These are phyloP conservation scores for Elsinoe batatas DNA, from an alignment of 2,329 filamentous ascomycete genomes.

Conservation along the genomic window DNA sequence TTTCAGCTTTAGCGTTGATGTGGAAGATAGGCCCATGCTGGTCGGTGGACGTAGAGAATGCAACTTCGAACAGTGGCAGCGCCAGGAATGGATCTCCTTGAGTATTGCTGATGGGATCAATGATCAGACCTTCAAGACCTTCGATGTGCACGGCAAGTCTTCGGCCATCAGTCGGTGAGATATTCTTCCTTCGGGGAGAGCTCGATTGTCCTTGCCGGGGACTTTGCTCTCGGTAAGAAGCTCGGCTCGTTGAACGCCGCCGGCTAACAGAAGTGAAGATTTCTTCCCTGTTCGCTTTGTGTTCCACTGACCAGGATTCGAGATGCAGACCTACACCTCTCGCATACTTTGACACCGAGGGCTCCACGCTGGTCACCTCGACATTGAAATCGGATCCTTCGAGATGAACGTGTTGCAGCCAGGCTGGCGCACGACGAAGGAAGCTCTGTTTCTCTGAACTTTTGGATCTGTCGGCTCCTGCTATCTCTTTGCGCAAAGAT, in stretches of 20 bases:
- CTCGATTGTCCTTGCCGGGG: neutral
- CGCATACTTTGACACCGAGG: constrained; percentile 69
- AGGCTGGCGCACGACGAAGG: constrained; percentile 66
- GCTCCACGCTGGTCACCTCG: constrained; percentile 81
- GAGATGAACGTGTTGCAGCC: constrained; percentile 75
- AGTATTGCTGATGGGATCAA: constrained; percentile 76
- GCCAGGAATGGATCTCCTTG: constrained; percentile 79
- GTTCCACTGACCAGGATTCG: constrained; percentile 80
- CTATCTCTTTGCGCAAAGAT: constrained; percentile 64
- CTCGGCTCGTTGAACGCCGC: constrained; percentile 66
- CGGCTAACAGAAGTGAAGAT: constrained; percentile 46
- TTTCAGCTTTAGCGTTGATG: constrained; percentile 69
- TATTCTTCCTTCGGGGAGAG: constrained; percentile 41
- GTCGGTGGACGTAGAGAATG: constrained; percentile 76
- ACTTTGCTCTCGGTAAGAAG: constrained; percentile 42
- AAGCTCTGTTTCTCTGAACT: constrained; percentile 50
- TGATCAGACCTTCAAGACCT: constrained; percentile 79
- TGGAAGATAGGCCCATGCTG: constrained; percentile 81
- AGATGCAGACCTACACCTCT: constrained; percentile 78
- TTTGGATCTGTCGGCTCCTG: constrained; percentile 23
- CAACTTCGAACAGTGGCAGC: constrained; percentile 77
- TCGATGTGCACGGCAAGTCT: constrained; percentile 70
- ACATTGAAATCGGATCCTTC: constrained; percentile 83
- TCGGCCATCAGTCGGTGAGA: constrained; percentile 55
- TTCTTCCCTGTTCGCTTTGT: constrained; percentile 63